Evolutionary conservation across 306 rosid genomes (phyloP).

Genomic region (Cercis canadensis): DNA sequence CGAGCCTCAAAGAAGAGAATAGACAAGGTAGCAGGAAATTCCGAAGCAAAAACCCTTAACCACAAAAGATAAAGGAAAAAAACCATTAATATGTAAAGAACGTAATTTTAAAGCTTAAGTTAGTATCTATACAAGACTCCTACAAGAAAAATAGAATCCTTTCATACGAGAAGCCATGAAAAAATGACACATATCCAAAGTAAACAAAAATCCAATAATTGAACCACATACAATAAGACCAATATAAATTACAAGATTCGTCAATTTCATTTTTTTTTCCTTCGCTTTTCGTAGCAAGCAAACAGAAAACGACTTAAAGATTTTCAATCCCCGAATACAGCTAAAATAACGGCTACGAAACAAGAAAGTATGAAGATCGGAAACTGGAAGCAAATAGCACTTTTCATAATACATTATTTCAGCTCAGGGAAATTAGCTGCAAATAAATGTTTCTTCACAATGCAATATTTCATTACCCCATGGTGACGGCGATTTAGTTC

Average conservation of each 20-base stretch:
- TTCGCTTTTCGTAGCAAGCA: background rate
- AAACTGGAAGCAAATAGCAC: background rate
- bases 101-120: background rate
- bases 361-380: background rate
- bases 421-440: background rate
- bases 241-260: background rate
- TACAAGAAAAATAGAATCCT: background rate
- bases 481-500: conserved; percentile 34
- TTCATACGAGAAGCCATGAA: background rate
- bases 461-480: conserved; percentile 54
- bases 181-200: conserved; percentile 2
- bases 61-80: background rate
- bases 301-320: background rate
- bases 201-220: background rate
- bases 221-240: background rate
- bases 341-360: background rate
- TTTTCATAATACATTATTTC: background rate
- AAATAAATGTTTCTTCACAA: background rate
- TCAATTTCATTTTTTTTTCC: background rate
- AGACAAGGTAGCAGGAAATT: too few species aligned
- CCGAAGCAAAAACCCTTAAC: too few species aligned
- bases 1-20: too few species aligned
- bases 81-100: background rate
- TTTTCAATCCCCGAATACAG: background rate
- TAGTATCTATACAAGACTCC: background rate